Evolutionary conservation across 306 rosid species (phyloP), one percentile per base, ranked within the genome.

Genomic region (Sphenostylis stenocarpa): DNA sequence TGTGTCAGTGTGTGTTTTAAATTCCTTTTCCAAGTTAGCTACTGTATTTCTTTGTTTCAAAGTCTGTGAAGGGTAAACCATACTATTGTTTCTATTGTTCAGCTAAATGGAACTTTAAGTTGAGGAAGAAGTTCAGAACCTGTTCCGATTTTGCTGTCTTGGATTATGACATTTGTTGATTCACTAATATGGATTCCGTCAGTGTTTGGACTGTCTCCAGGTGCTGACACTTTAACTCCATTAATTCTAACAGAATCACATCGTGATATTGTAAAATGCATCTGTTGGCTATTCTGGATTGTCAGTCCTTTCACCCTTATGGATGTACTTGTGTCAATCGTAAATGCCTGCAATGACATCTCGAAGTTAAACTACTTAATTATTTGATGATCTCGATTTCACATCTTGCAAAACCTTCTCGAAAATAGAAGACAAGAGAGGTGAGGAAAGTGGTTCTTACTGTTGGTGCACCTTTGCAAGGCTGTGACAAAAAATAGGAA

Each of bases 101-200:
- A 26, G 19, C n/a, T 44, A 70, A 67, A 43, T 23, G 33, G 55
- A 67, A 67, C 72, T 23, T 13, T 13, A 14, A 21, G 38, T 21
- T 23, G 34, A 43, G 36, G 47, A 39, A 67, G 38, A 24, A 74
- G 62, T 68, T 52, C 38, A 78, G 86, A 86, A 96, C 99, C 99
- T 96, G 99, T 90, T 82, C 89, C 95, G 72, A 96, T 93, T 80
- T 86, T 89, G 90, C 91, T 64, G 84, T 93, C 89, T 75, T 96
- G 91, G 72, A 96, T 73, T 58, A 89, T 29, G 36, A 96, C 96
- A 82, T 96, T 88, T 38, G 97, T 92, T 60, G 99, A 96, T 87
- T 89, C 87, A 48, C 87, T 92, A 38, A 96, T 88, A 75, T 96
- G 99, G 80, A 96, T 96, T 80, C 99, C 99, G 11, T 96, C 99